Evolutionary conservation across 106 monocot genomes (phyloP).

Genomic region (Chionographis japonica): DNA sequence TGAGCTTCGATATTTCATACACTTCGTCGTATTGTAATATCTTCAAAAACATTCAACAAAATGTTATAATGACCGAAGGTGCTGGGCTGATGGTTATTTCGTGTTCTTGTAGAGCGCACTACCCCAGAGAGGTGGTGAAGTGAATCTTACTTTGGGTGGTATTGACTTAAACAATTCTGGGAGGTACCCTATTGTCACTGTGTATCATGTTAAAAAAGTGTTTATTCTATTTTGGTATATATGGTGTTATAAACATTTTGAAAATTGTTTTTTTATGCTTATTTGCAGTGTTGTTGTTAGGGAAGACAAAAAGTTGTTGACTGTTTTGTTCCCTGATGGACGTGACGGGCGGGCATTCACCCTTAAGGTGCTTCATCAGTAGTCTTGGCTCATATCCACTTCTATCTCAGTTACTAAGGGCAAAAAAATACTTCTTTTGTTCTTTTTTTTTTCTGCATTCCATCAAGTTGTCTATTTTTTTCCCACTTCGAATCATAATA

Average conservation of each 20-base stretch:
- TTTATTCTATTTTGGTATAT: not conserved
- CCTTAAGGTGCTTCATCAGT: conserved; percentile 67
- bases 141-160: conserved; percentile 89
- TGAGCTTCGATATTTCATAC: too few relatives aligned
- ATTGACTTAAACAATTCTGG: conserved; percentile 99
- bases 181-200: conserved; percentile 43
- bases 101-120: conserved; percentile 61
- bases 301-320: conserved; percentile 95
- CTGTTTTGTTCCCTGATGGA: conserved; percentile 95
- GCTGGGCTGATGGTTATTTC: conserved; percentile 10
- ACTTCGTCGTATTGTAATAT: too few relatives aligned
- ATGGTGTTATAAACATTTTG: not conserved
- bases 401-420: not conserved
- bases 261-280: conserved; percentile 12
- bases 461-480: not conserved
- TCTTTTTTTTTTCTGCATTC: conserved; percentile 1
- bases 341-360: conserved; percentile 99
- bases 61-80: not conserved
- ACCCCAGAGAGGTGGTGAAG: conserved; percentile 91
- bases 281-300: conserved; percentile 85
- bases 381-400: not conserved
- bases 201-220: not conserved
- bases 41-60: too few relatives aligned
- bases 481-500: not conserved
- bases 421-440: not conserved